Evolutionary conservation across 2,329 filamentous ascomycete species (phyloP).

Genomic region (Ophiostoma sp.): DNA sequence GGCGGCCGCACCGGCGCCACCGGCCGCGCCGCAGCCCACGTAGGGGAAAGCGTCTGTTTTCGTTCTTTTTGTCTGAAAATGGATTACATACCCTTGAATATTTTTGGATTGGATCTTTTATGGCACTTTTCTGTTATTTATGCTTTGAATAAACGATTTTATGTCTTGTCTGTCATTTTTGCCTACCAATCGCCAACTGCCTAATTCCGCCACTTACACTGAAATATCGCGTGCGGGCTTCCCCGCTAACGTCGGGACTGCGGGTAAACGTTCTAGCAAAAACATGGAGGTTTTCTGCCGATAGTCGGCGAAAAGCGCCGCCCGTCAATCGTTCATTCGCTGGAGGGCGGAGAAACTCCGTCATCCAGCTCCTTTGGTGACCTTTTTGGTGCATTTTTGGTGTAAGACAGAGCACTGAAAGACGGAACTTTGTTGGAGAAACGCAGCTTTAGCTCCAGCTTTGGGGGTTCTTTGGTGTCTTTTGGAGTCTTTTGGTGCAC

Average conservation of each 20-base stretch:
- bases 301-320: conserved; percentile 8
- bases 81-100: neutral
- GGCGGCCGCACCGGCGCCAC: neutral
- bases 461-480: neutral
- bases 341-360: neutral
- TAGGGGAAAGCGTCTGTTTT: neutral
- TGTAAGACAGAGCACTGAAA: neutral
- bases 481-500: neutral
- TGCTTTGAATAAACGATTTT: neutral
- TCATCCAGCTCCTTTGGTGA: neutral
- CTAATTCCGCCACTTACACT: conserved; percentile 16
- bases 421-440: neutral
- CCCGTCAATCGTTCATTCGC: neutral
- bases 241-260: neutral
- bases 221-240: neutral
- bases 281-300: neutral
- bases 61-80: neutral
- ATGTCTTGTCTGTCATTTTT: neutral
- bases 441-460: neutral
- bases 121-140: neutral
- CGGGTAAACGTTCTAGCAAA: conserved; percentile 15
- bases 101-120: neutral
- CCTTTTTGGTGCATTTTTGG: neutral
- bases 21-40: neutral
- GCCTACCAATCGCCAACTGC: neutral